A percentile compares a stretch with the other conserved stretches of the same genome.
Conservation (phyloP, 108 stramenopile genomes). For the Discostella stelligeroides region DNA sequence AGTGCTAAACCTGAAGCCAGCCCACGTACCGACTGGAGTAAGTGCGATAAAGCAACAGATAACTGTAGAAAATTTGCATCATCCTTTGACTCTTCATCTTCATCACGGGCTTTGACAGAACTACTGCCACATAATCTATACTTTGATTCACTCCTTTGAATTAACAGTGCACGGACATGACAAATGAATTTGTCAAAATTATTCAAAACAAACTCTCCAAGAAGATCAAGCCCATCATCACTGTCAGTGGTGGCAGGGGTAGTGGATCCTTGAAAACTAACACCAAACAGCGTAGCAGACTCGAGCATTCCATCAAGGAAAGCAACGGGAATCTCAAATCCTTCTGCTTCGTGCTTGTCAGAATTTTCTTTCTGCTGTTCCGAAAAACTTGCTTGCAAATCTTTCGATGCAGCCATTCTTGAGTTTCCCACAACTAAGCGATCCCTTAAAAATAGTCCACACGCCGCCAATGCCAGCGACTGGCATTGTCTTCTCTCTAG, state of each 20-base stretch:
- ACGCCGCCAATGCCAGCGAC: slow-evolving; percentile 62
- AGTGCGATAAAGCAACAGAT: slow-evolving; percentile 55
- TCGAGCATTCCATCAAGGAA: slow-evolving; percentile 80
- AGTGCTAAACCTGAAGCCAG: slow-evolving; percentile 73
- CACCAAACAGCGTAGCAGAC: slow-evolving; percentile 68
- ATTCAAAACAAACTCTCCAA: slow-evolving; percentile 60
- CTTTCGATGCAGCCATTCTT: slow-evolving; percentile 10
- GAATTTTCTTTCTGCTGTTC: neutral
- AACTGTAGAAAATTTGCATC: slow-evolving; percentile 64
- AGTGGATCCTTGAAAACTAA: slow-evolving; percentile 51
- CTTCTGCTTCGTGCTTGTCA: slow-evolving; percentile 6
- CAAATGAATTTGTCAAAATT: slow-evolving; percentile 69
- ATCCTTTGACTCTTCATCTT: slow-evolving; percentile 56
- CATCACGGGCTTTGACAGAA: slow-evolving; percentile 15
- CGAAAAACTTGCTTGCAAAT: slow-evolving; percentile 3
- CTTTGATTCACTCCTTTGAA: slow-evolving; percentile 42
- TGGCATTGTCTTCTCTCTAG: slow-evolving; percentile 57
- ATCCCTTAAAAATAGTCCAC: slow-evolving; percentile 61
- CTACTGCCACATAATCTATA: neutral
- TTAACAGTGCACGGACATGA: slow-evolving; percentile 59
- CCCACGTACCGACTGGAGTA: slow-evolving; percentile 72
- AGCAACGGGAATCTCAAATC: slow-evolving; percentile 53
- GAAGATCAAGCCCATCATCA: slow-evolving; percentile 26
- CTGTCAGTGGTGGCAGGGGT: slow-evolving; percentile 4
- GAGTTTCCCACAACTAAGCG: slow-evolving; percentile 24